Evolutionary conservation across 2,329 filamentous ascomycete species (phyloP).

Genomic region (Penicillium sp.): DNA sequence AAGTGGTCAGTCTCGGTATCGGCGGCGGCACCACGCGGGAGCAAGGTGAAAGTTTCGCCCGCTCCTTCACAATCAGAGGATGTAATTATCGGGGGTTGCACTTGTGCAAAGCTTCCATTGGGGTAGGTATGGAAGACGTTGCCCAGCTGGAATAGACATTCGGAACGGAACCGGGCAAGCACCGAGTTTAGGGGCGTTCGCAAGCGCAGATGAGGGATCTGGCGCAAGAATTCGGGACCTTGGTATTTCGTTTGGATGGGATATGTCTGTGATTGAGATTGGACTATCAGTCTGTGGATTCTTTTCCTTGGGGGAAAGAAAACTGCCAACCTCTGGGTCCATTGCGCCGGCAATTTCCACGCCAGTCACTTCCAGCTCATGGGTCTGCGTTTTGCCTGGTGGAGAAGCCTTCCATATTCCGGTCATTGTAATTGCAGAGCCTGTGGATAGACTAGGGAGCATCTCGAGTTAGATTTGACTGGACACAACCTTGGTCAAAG

Average conservation of each 20-base stretch:
- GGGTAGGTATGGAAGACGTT: slow-evolving; percentile 68
- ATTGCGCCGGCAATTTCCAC: slow-evolving; percentile 73
- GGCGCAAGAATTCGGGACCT: slow-evolving; percentile 81
- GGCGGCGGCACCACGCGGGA: slow-evolving; percentile 42
- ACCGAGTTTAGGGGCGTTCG: slow-evolving; percentile 79
- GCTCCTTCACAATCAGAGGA: slow-evolving; percentile 97
- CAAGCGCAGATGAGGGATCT: slow-evolving; percentile 80
- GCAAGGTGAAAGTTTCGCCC: slow-evolving; percentile 83
- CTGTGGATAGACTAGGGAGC: slow-evolving; percentile 69
- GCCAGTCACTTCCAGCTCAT: slow-evolving; percentile 74
- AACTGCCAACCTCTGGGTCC: slow-evolving; percentile 68
- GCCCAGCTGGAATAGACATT: slow-evolving; percentile 70
- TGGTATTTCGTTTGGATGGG: slow-evolving; percentile 98
- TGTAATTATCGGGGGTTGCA: slow-evolving; percentile 90
- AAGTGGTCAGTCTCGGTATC: slow-evolving; percentile 57
- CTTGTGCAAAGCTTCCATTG: slow-evolving; percentile 62
- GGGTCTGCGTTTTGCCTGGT: slow-evolving; percentile 64
- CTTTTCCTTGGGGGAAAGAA: not conserved
- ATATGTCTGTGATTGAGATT: slow-evolving; percentile 62
- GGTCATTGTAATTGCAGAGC: slow-evolving; percentile 72
- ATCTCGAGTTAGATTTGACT: slow-evolving; percentile 16
- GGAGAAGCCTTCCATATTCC: slow-evolving; percentile 75
- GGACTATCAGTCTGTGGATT: slow-evolving; percentile 8
- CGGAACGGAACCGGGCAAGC: slow-evolving; percentile 78
- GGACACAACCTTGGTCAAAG: not conserved